These are phyloP conservation scores for Oryza glaberrima DNA, from an alignment of 176 grass and related monocot species.

Conservation along the genomic window DNA sequence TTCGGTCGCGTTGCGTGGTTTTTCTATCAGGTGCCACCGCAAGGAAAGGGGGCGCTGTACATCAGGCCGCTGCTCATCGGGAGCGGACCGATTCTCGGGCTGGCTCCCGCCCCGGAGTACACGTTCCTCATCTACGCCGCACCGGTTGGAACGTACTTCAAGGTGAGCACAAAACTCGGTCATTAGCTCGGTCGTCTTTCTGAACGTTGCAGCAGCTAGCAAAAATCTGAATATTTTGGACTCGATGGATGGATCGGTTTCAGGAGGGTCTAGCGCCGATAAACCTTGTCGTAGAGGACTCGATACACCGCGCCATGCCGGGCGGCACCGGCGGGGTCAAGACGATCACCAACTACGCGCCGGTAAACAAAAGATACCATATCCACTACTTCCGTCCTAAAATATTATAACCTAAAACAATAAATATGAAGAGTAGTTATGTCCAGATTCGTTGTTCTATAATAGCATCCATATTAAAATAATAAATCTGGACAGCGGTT, in stretches of 20 bases:
- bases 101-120: conserved; percentile 91
- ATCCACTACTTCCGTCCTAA: too few relatives aligned
- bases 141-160: conserved; percentile 89
- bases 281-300: conserved; percentile 63
- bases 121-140: conserved; percentile 81
- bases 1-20: background rate
- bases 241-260: background rate
- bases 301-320: conserved; percentile 71
- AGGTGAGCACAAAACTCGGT: conserved; percentile 42
- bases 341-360: conserved; percentile 92
- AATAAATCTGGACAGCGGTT: too few relatives aligned
- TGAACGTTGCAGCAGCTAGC: background rate
- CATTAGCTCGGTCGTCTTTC: background rate
- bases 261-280: conserved; percentile 80
- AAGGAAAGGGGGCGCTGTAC: conserved; percentile 84
- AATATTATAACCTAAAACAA: too few relatives aligned
- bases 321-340: conserved; percentile 91
- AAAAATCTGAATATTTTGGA: background rate
- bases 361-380: conserved; percentile 36
- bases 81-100: conserved; percentile 67
- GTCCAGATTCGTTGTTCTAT: too few relatives aligned
- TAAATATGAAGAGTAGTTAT: too few relatives aligned
- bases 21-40: conserved; percentile 72
- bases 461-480: too few relatives aligned
- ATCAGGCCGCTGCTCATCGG: conserved; percentile 88